Evolutionary conservation across 164 flowering plant species (phyloP), one percentile per base, ranked within the genome.

Genomic region (Annona cherimola): DNA sequence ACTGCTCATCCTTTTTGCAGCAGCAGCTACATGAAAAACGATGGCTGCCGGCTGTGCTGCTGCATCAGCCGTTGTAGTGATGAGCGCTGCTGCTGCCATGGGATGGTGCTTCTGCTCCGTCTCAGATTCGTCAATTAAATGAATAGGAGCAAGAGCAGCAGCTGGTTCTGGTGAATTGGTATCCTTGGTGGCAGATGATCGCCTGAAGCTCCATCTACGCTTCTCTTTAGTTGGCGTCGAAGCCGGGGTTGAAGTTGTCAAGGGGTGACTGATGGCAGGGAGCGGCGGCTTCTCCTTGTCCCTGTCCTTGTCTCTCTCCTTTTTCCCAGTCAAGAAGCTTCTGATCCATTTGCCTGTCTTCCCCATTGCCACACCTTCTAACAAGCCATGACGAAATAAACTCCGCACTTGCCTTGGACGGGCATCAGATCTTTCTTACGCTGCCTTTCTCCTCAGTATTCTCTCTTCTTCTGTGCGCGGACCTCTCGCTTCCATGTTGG

Each of bases 141-240:
- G 80, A 16, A 69, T 70, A 5, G 85, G 67, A 35, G 77, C 63
- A 39, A 76, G 45, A 7, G 57, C 2, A 45, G 76, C 69, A 67
- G 19, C 65, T 46, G 76, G 45, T 19, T 86, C 90, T 20, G 67
- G 26, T 19, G 86, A 73, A 76, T 65, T 64, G 42, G 44, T 39
- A 44, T 84, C 88, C 74, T 76, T 82, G 66, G 81, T 69, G 70
- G 85, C 74, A 2, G 91, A 79, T 2, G 96, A 87, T 77, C 97
- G 78, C 71, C 98, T 81, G 65, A 94, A 94, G 76, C 98, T 94
- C 98, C 98, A 94, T 78, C 97, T 76, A 50, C 80, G 72, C 79
- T 88, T 93, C 79, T 93, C 97, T 71, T 88, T 93, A 0, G 97
- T 91, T n/a, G 91, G 87, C 2, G 78, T 5, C 5, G 57, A 64